Conservation (phyloP, 2,329 filamentous ascomycete species). For the Nemania bipapillata region DNA sequence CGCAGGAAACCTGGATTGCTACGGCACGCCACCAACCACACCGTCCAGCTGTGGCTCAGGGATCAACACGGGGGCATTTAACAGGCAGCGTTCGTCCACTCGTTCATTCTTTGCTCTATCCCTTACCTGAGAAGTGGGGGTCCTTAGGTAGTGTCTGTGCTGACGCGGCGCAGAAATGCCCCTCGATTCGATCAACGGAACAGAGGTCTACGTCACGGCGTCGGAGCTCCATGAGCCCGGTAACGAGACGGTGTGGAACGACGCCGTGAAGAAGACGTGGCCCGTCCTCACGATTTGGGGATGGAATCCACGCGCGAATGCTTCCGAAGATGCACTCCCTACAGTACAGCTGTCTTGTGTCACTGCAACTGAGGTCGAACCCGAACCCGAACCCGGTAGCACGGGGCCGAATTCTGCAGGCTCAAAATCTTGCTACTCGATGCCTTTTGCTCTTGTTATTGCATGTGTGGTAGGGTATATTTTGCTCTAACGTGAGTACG, state of each 20-base stretch:
- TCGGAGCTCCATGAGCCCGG: constrained; percentile 41
- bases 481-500: constrained; percentile 3
- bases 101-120: background rate
- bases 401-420: constrained; percentile 4
- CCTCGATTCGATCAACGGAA: constrained; percentile 41
- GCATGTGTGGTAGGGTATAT: constrained; percentile 18
- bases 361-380: constrained; percentile 30
- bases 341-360: constrained; percentile 44
- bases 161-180: constrained; percentile 41
- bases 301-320: constrained; percentile 45
- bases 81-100: constrained; percentile 42
- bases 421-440: constrained; percentile 8
- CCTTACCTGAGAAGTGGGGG: no score
- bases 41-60: constrained; percentile 45
- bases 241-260: constrained; percentile 35
- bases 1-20: constrained; percentile 43
- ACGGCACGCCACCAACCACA: constrained; percentile 42
- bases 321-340: constrained; percentile 35
- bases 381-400: background rate
- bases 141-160: background rate
- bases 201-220: constrained; percentile 46
- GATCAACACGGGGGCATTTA: constrained; percentile 41
- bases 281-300: constrained; percentile 48
- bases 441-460: constrained; percentile 6
- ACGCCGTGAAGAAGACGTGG: constrained; percentile 39